Conservation (phyloP, 129 eudicot genomes). For the Dittrichia graveolens region DNA sequence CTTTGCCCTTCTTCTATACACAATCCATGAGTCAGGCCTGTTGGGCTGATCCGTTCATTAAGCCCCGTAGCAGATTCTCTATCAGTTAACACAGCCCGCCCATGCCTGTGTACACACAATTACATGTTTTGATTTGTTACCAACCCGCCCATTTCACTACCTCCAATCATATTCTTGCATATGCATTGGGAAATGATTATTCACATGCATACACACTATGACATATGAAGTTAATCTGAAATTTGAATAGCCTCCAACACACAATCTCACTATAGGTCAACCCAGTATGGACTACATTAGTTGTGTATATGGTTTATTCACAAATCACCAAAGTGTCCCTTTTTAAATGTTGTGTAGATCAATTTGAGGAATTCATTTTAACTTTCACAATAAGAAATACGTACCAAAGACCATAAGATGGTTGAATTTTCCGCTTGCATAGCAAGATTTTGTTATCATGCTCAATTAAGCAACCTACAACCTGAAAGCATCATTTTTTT, state of each 20-base stretch:
- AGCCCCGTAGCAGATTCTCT: too few species aligned
- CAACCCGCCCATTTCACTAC: neutral
- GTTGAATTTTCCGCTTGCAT: conserved; percentile 92
- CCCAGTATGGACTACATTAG: too few species aligned
- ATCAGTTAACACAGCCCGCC: neutral
- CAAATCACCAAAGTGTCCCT: neutral
- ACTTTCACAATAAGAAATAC: conserved; percentile 21
- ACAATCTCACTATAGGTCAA: too few species aligned
- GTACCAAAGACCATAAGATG: conserved; percentile 95
- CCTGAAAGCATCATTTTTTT: conserved; percentile 47
- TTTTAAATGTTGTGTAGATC: neutral
- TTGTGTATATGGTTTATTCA: neutral
- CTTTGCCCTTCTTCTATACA: too few species aligned
- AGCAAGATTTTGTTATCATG: conserved; percentile 89
- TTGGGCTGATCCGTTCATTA: too few species aligned
- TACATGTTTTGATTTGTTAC: neutral
- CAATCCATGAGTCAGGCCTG: neutral
- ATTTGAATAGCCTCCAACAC: too few species aligned
- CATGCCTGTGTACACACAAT: neutral
- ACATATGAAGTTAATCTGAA: too few species aligned
- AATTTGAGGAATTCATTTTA: neutral
- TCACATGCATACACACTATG: neutral
- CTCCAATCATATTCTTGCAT: neutral
- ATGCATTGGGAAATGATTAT: conserved; percentile 1
- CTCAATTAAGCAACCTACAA: conserved; percentile 93